Percentiles rank a stretch among this genome's conserved stretches.
These are phyloP conservation scores for Omphalotus guepiniiformis DNA, from an alignment of 768 basidiomycete genomes.

Conservation along the genomic window DNA sequence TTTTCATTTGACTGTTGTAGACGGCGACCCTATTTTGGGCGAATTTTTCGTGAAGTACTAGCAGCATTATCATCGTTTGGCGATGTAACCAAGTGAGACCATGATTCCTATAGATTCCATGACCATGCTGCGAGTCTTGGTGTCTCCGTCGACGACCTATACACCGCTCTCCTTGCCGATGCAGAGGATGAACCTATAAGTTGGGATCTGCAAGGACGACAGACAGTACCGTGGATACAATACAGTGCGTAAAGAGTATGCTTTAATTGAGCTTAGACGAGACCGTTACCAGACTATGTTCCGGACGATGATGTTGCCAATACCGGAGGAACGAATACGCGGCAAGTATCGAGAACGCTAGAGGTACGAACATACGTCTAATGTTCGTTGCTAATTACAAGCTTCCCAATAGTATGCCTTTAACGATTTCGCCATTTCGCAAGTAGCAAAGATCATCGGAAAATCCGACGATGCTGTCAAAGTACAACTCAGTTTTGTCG, in stretches of 20 bases:
- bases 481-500: constrained; percentile 23
- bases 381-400: background rate
- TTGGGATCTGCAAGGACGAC: constrained; percentile 62
- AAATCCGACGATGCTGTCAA: constrained; percentile 46
- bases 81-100: background rate
- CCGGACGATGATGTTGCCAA: constrained; percentile 16
- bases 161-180: constrained; percentile 54
- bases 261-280: background rate
- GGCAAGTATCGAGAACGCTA: constrained; percentile 58
- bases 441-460: constrained; percentile 54
- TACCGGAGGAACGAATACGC: constrained; percentile 53
- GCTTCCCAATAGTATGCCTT: constrained; percentile 46
- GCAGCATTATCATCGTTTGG: background rate
- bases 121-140: constrained; percentile 43
- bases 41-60: constrained; percentile 64
- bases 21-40: constrained; percentile 61
- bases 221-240: constrained; percentile 53
- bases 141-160: constrained; percentile 47
- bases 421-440: constrained; percentile 60
- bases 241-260: constrained; percentile 31
- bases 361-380: constrained; percentile 37
- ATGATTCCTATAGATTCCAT: constrained; percentile 35
- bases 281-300: constrained; percentile 20
- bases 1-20: constrained; percentile 23
- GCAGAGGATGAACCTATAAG: constrained; percentile 54